Evolutionary conservation across 1,284 basidiomycete species (phyloP).

Genomic region (Ceratobasidium sp.): DNA sequence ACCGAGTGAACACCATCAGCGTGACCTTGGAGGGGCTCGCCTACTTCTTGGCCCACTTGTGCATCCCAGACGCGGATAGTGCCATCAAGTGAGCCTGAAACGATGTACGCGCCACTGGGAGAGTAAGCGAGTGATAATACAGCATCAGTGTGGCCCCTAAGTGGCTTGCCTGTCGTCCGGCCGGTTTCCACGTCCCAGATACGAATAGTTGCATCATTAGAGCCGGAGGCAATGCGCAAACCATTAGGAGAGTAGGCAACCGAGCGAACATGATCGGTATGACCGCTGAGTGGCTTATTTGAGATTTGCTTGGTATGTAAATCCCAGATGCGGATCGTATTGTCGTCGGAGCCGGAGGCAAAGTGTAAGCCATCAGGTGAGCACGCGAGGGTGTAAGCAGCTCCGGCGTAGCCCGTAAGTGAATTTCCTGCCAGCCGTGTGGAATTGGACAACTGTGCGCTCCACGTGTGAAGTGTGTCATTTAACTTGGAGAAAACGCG

Average conservation of each 20-base stretch:
- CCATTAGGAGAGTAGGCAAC: background rate
- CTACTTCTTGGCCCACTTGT: background rate
- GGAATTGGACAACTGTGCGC: too few species aligned
- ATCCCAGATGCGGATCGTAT: slow-evolving; percentile 7
- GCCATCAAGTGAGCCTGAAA: background rate
- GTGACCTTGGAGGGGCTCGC: background rate
- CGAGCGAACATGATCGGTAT: background rate
- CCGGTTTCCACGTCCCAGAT: slow-evolving; percentile 18
- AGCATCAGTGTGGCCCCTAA: background rate
- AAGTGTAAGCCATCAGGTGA: background rate
- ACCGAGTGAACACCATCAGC: background rate
- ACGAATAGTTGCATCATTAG: background rate
- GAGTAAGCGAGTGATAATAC: slow-evolving; percentile 22
- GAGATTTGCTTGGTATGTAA: background rate
- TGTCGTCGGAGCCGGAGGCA: slow-evolving; percentile 4
- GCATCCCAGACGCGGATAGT: slow-evolving; percentile 5
- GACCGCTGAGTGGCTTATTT: background rate
- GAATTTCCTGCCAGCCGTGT: background rate
- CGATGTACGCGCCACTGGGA: background rate
- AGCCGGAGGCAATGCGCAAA: background rate
- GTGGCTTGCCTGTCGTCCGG: background rate
- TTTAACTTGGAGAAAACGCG: too few species aligned
- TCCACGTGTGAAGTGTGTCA: too few species aligned
- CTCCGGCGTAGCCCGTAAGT: background rate
- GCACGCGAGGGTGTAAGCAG: background rate